Percentiles rank a stretch among this genome's conserved stretches.
Evolutionary conservation across 2,329 filamentous ascomycete genomes (phyloP).

Genomic region (Xylariales sp.): DNA sequence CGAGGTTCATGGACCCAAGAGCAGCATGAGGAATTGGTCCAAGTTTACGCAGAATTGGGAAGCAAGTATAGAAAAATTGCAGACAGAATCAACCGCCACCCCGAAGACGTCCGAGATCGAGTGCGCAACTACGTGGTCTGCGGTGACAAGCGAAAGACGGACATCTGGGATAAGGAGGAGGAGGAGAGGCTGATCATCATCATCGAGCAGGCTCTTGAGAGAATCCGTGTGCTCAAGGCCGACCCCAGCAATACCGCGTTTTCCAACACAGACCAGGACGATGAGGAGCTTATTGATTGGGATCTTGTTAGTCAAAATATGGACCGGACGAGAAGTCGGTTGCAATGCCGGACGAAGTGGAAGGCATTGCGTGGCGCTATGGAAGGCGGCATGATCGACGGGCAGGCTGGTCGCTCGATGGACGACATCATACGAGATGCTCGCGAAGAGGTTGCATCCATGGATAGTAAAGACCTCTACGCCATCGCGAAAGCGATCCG

Average conservation of each 20-base stretch:
- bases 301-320: conserved; percentile 58
- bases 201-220: conserved; percentile 48
- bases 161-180: conserved; percentile 58
- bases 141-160: conserved; percentile 45
- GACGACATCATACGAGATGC: conserved; percentile 21
- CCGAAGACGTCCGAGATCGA: conserved; percentile 64
- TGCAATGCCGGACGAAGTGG: conserved; percentile 69
- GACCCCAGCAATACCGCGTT: conserved; percentile 23
- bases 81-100: conserved; percentile 57
- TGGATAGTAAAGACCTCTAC: conserved; percentile 20
- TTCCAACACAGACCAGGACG: conserved; percentile 30
- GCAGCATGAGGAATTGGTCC: conserved; percentile 50
- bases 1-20: conserved; percentile 56
- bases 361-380: conserved; percentile 33
- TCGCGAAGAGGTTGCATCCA: conserved; percentile 18
- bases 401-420: conserved; percentile 10
- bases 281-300: conserved; percentile 61
- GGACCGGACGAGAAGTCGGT: conserved; percentile 55
- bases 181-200: conserved; percentile 47
- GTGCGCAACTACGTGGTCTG: conserved; percentile 65
- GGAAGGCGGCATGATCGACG: conserved; percentile 17
- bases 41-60: conserved; percentile 41
- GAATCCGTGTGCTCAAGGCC: conserved; percentile 36
- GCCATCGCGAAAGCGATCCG: conserved; percentile 19
- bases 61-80: conserved; percentile 61